Conservation (phyloP, 345 rosid genomes). For the Erodium maritimum region DNA sequence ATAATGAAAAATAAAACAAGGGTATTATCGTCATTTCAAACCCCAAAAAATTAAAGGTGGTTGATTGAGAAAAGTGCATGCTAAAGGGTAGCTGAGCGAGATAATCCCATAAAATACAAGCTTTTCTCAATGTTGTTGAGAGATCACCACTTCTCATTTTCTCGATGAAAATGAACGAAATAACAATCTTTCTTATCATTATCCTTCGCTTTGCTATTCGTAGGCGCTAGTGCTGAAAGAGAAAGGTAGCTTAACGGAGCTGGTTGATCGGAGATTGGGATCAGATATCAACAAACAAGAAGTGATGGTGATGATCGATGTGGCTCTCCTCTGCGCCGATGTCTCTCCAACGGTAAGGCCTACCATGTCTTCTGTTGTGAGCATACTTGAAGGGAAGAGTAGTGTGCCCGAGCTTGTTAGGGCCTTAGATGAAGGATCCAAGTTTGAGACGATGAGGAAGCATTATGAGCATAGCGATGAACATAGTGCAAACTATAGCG, state of each 20-base stretch:
- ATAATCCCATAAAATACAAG: too few relatives aligned
- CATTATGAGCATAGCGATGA: slow-evolving; percentile 7
- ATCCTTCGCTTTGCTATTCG: neutral
- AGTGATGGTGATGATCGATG: slow-evolving; percentile 30
- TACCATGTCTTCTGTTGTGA: slow-evolving; percentile 43
- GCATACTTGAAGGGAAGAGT: slow-evolving; percentile 41
- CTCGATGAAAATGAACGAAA: neutral
- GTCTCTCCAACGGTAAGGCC: slow-evolving; percentile 30
- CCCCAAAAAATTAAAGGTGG: too few relatives aligned
- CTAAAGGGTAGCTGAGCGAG: too few relatives aligned
- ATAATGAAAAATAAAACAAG: too few relatives aligned
- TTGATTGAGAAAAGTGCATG: too few relatives aligned
- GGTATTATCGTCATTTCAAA: too few relatives aligned
- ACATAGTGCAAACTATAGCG: neutral
- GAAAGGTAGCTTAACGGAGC: slow-evolving; percentile 21
- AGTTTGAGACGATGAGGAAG: slow-evolving; percentile 10
- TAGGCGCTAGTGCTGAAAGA: slow-evolving; percentile 32
- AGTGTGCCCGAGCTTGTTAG: slow-evolving; percentile 11
- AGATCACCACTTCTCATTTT: neutral
- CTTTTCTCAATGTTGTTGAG: too few relatives aligned
- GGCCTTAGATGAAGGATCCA: slow-evolving; percentile 2
- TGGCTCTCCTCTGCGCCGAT: slow-evolving; percentile 36
- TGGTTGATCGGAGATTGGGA: slow-evolving; percentile 36
- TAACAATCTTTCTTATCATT: too few relatives aligned
- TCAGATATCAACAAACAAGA: slow-evolving; percentile 30